Base-by-base conservation (phyloP, 1,284 basidiomycete genomes). In the Fomitopsis pinicola region DNA sequence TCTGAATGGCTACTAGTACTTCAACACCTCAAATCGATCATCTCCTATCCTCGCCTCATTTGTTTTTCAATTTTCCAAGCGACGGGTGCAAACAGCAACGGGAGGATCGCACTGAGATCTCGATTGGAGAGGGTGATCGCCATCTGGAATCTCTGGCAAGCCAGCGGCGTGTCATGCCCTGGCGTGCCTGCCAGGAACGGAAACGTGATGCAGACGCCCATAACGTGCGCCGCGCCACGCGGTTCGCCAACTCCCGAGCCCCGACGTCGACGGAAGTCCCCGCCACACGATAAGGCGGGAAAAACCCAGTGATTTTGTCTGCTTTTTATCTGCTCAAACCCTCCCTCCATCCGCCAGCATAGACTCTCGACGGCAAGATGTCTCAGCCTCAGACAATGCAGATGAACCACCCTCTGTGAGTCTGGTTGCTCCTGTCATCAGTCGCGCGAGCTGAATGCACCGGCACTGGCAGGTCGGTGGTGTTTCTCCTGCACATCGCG, bases 401-500 rank as follows among this genome's bases (percentile, higher is more conserved):
- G n/a, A 9, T 54, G 52, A 54, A 54, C 35, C 54, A 59, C 52
- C 62, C 60, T n/a, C 55, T 63, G 62, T 59, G 38, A 54, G 62
- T 58, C 14, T 15, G 14, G 60, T 58, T 3, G n/a, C 10, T 7
- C 35, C 15, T 22, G 33, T n/a, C 46, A 60, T n/a, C 2, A 42
- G 15, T 12, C 12, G 33, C 30, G n/a, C 14, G 38, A 36, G 30
- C 40, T 44, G 19, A 26, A 6, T 5, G 36, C 42, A 17, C 35
- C 36, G 15, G 9, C 42, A 19, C 35, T 22, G 15, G 9, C 68
- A 89, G 89, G 8, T 85, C 89, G 4, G 75, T 75, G 19, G 79
- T 92, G 2, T 93, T 92, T 72, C 78, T 94, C 44, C 73, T 93
- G 38, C 92, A 94, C 70, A 83, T 92, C 64, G 89, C 86, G 10